Base-by-base conservation (phyloP, 2,329 filamentous ascomycete species). In the Pyrenophora teres region DNA sequence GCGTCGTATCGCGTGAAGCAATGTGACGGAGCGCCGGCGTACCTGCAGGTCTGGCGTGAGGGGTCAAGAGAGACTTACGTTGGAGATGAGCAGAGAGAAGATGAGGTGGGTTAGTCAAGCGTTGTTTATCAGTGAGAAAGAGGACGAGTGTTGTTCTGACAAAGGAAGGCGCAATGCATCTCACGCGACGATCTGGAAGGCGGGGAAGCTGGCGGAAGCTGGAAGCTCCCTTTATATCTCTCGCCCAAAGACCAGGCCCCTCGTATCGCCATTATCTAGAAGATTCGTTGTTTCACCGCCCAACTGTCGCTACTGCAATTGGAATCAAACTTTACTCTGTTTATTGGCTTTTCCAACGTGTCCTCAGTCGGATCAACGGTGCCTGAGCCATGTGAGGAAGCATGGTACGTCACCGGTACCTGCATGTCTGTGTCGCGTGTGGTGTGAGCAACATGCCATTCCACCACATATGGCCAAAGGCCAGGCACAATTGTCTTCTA, bases 1-100 rank as follows among this genome's bases (percentile, higher is more conserved):
- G 53, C 54, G 54, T 56, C 47, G 42, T 62, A 46, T 50, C 56
- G 45, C 44, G 52, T 60, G 56, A 56, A 55, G 40, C 55, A 52
- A 30, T 12, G 27, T 30, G 27, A 30, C 27, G 54, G 60, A 52
- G 54, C 52, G 54, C 50, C 49, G 27, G 31, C 32, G 30, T 43
- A 52, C 57, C 70, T 65, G 62, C 60, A 63, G 63, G 53, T 57
- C 44, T 49, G 36, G 47, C 25, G 46, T 47, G 54, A 46, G 38
- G 47, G 42, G 39, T 21, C 15, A 16, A 31, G 39, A 25, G 25
- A 18, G 38, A 35, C 33, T 46, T 49, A 56, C 40, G 40, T 39
- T 39, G 38, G 16, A 18, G 21, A 42, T 40, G 45, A 44, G 46
- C 35, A 38, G 33, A 44, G 31, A 16, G 19, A 41, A 10, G 35